Percentiles rank a stretch among this genome's conserved stretches.
phyloP scores from a whole-genome alignment of 768 basidiomycete species.

The Krasilnikovozyma curviuscula region DNA sequence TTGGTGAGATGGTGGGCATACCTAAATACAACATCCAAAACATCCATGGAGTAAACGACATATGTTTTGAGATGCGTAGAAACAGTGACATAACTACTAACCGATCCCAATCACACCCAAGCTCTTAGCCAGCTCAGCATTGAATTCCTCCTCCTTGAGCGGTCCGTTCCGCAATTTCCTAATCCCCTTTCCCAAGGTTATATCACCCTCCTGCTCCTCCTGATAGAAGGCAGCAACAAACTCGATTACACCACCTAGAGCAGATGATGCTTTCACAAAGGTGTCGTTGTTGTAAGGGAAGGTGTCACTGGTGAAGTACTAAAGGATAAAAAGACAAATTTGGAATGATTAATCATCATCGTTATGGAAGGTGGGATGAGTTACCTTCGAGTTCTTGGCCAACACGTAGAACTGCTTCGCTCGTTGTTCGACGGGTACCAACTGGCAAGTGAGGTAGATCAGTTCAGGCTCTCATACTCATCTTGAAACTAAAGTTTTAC shows the following conservation, averaged over 20 bases:
- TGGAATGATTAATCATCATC: too few relatives aligned
- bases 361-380: too few relatives aligned
- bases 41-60: neutral
- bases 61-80: neutral
- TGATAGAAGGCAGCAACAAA: neutral
- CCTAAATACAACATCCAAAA: too few relatives aligned
- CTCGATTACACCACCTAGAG: neutral
- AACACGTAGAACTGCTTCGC: too few relatives aligned
- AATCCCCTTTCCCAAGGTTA: neutral
- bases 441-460: too few relatives aligned
- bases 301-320: neutral
- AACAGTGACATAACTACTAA: neutral
- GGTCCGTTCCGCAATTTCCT: neutral
- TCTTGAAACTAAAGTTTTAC: too few relatives aligned
- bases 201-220: neutral
- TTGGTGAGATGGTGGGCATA: neutral
- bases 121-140: neutral
- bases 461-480: too few relatives aligned
- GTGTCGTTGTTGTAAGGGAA: constrained; percentile 1
- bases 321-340: too few relatives aligned
- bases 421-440: too few relatives aligned
- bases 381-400: too few relatives aligned
- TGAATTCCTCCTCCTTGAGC: neutral
- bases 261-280: neutral
- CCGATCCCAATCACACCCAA: neutral